Conservation (phyloP, 441 rosid genomes). For the Aquilaria agallochum region DNA sequence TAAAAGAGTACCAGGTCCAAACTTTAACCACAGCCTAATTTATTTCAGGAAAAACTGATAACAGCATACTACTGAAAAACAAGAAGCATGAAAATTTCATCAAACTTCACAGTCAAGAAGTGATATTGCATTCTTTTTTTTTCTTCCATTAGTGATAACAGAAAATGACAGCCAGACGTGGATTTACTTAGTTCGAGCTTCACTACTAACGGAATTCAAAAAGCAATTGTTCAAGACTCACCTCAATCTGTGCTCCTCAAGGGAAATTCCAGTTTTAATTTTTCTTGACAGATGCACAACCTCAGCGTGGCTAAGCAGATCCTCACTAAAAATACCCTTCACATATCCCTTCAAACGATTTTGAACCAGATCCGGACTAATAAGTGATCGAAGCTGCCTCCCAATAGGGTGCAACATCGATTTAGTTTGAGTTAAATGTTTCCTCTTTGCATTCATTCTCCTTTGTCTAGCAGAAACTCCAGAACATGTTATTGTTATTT, state of each 20-base stretch:
- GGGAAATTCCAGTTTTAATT: conserved; percentile 69
- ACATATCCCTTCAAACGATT: conserved; percentile 71
- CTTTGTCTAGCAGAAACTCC: conserved; percentile 86
- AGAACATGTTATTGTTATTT: conserved; percentile 60
- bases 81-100: no score
- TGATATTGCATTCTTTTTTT: no score
- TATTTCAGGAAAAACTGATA: no score
- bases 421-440: conserved; percentile 28
- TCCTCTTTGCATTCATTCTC: conserved; percentile 54
- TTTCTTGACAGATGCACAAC: conserved; percentile 74
- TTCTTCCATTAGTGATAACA: no score
- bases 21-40: no score
- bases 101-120: no score
- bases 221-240: conserved; percentile 16
- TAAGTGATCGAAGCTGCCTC: conserved; percentile 36
- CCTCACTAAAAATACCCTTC: conserved; percentile 68
- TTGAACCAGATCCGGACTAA: conserved; percentile 55
- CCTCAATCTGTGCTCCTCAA: conserved; percentile 84
- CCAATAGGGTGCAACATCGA: conserved; percentile 22
- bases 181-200: not conserved
- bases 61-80: no score
- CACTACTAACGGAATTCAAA: not conserved
- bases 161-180: no score
- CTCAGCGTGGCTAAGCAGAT: conserved; percentile 71
- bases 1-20: no score